These are phyloP conservation scores for Cicer pinnatifidum DNA, from an alignment of 306 rosid genomes.

Conservation along the genomic window DNA sequence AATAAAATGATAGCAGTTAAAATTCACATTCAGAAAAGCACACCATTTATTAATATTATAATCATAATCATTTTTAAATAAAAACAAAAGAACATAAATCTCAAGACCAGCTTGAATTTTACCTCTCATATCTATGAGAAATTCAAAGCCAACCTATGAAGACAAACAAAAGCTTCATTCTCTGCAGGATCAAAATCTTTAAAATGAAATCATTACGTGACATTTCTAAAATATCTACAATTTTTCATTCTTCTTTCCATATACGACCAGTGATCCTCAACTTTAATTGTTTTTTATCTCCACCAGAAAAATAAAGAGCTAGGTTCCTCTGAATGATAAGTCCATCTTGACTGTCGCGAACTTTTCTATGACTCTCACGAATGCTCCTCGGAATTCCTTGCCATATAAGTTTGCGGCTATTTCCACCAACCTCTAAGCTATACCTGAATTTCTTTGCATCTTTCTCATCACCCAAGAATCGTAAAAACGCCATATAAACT, in stretches of 20 bases:
- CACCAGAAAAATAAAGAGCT: conserved; percentile 89
- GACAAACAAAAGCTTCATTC: conserved; percentile 40
- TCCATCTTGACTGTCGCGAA: conserved; percentile 91
- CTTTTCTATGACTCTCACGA: conserved; percentile 80
- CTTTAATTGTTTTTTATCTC: conserved; percentile 76
- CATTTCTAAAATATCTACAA: conserved; percentile 21
- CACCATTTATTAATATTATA: not conserved
- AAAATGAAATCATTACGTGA: conserved; percentile 33
- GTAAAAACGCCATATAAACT: conserved; percentile 86
- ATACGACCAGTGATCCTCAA: conserved; percentile 89
- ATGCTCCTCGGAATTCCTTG: conserved; percentile 97
- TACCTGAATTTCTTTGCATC: conserved; percentile 89
- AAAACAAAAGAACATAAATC: conserved; percentile 12
- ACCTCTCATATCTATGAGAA: not conserved
- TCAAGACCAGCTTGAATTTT: not conserved
- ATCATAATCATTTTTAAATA: not conserved
- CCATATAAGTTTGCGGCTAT: conserved; percentile 83
- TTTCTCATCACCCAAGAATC: conserved; percentile 85
- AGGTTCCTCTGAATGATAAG: conserved; percentile 85
- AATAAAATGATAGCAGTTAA: not conserved
- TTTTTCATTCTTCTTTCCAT: conserved; percentile 89
- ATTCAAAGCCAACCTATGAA: conserved; percentile 33
- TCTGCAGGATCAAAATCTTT: conserved; percentile 39
- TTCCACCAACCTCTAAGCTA: conserved; percentile 88
- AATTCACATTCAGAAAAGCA: conserved; percentile 13